Conservation (phyloP, 1,284 basidiomycete species). For the Apiotrichum gracile region DNA sequence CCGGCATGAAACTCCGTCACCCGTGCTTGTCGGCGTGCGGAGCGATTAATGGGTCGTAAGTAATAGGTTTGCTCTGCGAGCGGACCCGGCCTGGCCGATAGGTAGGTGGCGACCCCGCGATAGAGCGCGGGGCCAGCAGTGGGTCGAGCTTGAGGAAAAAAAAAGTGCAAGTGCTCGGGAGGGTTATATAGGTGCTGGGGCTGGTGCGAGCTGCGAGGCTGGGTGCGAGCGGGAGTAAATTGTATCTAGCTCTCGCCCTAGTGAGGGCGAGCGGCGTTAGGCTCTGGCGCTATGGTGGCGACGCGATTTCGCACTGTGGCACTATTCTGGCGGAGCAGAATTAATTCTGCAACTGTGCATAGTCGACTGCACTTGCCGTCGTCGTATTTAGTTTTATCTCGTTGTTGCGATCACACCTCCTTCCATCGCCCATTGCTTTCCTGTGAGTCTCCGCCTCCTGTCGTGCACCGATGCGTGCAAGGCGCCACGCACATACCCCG, state of each 20-base stretch:
- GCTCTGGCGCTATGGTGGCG: background rate
- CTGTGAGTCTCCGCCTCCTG: background rate
- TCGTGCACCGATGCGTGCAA: background rate
- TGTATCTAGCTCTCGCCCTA: too few relatives aligned
- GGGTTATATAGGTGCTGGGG: background rate
- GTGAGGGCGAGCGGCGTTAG: background rate
- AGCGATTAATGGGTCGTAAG: constrained; percentile 18
- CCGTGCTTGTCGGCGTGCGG: background rate
- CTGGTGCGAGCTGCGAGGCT: background rate
- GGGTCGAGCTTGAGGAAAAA: constrained; percentile 4
- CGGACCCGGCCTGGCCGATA: constrained; percentile 6
- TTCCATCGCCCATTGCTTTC: background rate
- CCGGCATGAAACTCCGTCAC: constrained; percentile 19
- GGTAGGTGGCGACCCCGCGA: background rate
- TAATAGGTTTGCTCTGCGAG: constrained; percentile 13
- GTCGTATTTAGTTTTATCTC: too few relatives aligned
- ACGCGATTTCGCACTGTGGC: background rate
- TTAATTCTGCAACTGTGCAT: too few relatives aligned
- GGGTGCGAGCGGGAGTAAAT: background rate
- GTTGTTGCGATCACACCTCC: background rate
- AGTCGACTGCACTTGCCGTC: too few relatives aligned
- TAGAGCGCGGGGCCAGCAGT: constrained; percentile 1
- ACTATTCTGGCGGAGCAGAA: too few relatives aligned
- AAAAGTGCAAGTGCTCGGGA: background rate
- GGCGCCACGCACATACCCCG: background rate